Conservation (phyloP, 129 eudicot genomes). For the Ambrosia trifida region DNA sequence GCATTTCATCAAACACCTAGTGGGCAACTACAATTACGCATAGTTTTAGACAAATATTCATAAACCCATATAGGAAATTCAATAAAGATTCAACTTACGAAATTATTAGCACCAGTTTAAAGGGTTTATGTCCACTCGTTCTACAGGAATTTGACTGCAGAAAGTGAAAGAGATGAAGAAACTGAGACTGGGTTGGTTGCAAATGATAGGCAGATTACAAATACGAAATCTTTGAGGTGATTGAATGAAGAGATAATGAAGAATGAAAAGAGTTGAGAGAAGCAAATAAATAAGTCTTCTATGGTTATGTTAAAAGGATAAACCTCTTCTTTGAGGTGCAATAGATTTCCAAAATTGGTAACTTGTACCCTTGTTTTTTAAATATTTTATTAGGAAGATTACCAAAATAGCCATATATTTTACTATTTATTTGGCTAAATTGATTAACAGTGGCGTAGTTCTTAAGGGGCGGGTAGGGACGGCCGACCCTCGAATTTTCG, state of each 20-base stretch:
- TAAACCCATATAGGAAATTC: conserved; percentile 2
- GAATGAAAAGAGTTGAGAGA: conserved; percentile 13
- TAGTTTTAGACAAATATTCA: neutral
- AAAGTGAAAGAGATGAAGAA: conserved; percentile 22
- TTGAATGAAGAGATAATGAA: conserved; percentile 18
- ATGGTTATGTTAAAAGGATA: conserved; percentile 31
- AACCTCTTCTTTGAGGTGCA: conserved; percentile 15
- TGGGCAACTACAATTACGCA: neutral
- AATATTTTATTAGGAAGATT: no score
- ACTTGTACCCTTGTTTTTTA: neutral
- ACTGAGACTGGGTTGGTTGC: neutral
- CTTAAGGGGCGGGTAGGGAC: no score
- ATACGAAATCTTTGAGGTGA: conserved; percentile 5
- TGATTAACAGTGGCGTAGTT: no score
- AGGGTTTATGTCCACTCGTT: neutral
- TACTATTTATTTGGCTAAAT: no score
- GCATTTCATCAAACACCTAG: conserved; percentile 33
- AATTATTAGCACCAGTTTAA: conserved; percentile 8
- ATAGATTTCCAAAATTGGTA: conserved; percentile 10
- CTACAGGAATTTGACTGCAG: conserved; percentile 1
- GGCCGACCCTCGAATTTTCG: no score
- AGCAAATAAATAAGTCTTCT: conserved; percentile 10
- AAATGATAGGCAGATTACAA: neutral
- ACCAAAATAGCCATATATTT: no score
- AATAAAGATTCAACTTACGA: conserved; percentile 15